Evolutionary conservation across 495 filamentous ascomycete genomes (phyloP).

Genomic region (Trichocladium uniseriatum): DNA sequence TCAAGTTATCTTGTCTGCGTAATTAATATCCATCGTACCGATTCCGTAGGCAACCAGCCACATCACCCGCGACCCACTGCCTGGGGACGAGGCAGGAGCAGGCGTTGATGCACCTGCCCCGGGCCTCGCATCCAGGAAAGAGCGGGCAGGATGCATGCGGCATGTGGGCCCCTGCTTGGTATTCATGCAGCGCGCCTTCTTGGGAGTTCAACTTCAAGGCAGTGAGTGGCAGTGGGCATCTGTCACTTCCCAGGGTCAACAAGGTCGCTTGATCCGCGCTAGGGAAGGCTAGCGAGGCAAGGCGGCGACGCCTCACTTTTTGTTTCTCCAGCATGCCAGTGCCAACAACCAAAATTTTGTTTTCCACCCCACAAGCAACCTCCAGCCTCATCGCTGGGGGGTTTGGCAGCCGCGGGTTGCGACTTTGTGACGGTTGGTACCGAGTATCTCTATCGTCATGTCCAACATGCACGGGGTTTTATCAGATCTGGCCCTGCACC

Average conservation of each 20-base stretch:
- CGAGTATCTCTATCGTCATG: neutral
- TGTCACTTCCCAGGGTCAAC: too few species aligned
- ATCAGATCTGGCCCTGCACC: neutral
- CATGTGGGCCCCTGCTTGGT: neutral
- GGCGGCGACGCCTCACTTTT: slow-evolving; percentile 3
- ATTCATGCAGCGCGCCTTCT: slow-evolving; percentile 6
- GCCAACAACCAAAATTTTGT: too few species aligned
- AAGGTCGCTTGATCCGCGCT: neutral
- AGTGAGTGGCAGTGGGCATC: too few species aligned
- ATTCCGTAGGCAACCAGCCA: too few species aligned
- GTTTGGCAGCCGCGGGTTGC: slow-evolving; percentile 12
- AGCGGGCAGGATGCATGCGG: neutral
- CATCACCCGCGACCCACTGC: too few species aligned
- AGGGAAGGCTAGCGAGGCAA: neutral
- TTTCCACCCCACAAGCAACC: neutral
- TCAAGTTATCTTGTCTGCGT: too few species aligned
- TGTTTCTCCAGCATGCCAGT: neutral
- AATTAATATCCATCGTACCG: too few species aligned
- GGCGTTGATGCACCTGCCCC: neutral
- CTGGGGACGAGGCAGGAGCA: neutral
- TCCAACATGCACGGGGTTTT: neutral
- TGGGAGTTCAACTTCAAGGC: neutral
- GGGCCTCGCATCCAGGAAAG: too few species aligned
- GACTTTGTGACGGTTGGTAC: slow-evolving; percentile 1
- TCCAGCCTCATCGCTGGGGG: too few species aligned